Conservation (phyloP, 805 yeast genomes). For the Starmerella stigmatis region DNA sequence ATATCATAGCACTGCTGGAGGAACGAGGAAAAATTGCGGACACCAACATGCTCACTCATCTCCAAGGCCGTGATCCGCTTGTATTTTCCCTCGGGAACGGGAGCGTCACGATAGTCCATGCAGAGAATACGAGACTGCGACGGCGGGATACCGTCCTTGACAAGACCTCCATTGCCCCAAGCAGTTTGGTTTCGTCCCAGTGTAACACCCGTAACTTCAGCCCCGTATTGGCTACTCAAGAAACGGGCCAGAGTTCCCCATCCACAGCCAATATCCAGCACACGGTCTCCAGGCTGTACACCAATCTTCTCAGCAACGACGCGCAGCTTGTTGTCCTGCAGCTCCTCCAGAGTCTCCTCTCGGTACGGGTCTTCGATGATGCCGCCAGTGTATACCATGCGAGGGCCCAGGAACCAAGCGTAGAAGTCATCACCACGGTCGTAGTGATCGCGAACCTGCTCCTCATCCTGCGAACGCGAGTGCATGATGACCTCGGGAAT, state of each 20-base stretch:
- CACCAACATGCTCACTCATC: conserved; percentile 96
- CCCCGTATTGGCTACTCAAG: conserved; percentile 74
- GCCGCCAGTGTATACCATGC: conserved; percentile 91
- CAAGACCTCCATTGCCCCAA: conserved; percentile 68
- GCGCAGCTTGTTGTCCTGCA: conserved; percentile 85
- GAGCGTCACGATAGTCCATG: conserved; percentile 84
- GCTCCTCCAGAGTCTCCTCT: conserved; percentile 56
- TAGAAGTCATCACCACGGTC: conserved; percentile 95
- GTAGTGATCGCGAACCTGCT: conserved; percentile 89
- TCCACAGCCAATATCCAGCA: conserved; percentile 86
- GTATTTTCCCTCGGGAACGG: conserved; percentile 54
- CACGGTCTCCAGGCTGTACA: conserved; percentile 56
- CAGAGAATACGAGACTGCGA: conserved; percentile 71
- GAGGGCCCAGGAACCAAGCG: conserved; percentile 86
- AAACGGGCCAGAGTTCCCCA: conserved; percentile 90
- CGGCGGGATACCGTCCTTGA: conserved; percentile 53
- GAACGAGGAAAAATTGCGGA: conserved; percentile 67
- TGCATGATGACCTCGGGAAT: conserved; percentile 89
- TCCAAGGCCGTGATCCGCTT: conserved; percentile 83
- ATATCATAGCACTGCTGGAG: conserved; percentile 71
- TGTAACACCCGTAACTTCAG: conserved; percentile 79
- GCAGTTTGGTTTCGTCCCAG: conserved; percentile 83
- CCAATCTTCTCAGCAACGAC: conserved; percentile 79
- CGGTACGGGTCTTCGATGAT: conserved; percentile 57
- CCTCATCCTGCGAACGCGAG: conserved; percentile 89